A percentile compares a stretch with the other conserved stretches of the same genome.
phyloP scores from a whole-genome alignment of 176 grass and related monocot species.

The Phoenix roebelenii region DNA sequence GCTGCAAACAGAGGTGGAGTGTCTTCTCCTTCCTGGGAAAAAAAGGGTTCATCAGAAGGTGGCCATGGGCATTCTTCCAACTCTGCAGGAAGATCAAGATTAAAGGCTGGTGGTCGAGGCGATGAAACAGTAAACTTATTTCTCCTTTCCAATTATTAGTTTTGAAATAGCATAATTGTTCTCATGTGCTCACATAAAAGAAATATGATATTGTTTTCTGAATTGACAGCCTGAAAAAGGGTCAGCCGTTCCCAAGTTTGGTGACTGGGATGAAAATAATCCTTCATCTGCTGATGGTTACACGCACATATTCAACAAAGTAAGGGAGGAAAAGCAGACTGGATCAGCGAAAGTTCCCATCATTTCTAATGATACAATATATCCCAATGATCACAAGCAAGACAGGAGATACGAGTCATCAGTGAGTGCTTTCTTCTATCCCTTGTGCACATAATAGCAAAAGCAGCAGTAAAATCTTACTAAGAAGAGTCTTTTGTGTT shows the following conservation, averaged over 20 bases:
- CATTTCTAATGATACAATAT: conserved; percentile 17
- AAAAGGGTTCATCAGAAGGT: conserved; percentile 36
- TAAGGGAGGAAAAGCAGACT: conserved; percentile 67
- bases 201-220: conserved; percentile 3
- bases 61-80: conserved; percentile 27
- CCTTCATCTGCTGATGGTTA: conserved; percentile 72
- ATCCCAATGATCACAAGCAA: conserved; percentile 37
- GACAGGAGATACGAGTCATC: conserved; percentile 34
- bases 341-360: conserved; percentile 21
- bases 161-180: too few relatives aligned
- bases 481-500: not conserved
- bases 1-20: conserved; percentile 38
- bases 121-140: conserved; percentile 47
- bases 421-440: conserved; percentile 22
- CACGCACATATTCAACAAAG: conserved; percentile 75
- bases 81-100: conserved; percentile 37
- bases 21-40: conserved; percentile 47
- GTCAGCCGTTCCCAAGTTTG: conserved; percentile 78
- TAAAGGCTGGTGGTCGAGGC: conserved; percentile 33
- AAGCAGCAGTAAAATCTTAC: not conserved
- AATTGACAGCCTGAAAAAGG: conserved; percentile 52
- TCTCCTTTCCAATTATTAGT: too few relatives aligned
- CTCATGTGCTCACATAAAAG: not conserved
- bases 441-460: not conserved
- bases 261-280: conserved; percentile 81